Conservation (phyloP, 441 rosid genomes). For the Kokia cookei region DNA sequence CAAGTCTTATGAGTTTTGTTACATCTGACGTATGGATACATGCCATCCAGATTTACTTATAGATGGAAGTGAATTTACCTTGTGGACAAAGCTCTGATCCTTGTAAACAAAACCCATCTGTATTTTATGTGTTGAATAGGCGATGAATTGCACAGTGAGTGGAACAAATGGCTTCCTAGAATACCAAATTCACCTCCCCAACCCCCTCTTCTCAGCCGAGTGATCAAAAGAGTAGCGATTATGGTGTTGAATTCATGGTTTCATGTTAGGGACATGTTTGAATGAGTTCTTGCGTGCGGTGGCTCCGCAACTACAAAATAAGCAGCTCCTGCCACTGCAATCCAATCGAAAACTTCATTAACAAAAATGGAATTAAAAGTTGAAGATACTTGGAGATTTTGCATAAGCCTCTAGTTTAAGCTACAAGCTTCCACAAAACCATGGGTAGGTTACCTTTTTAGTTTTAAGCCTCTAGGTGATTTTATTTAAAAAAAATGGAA, state of each 20-base stretch:
- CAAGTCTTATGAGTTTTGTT: background rate
- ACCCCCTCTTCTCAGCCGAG: background rate
- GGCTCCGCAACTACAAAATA: slow-evolving; percentile 49
- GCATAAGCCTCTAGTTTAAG: too few species aligned
- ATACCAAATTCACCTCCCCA: background rate
- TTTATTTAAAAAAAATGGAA: accelerated
- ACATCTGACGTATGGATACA: background rate
- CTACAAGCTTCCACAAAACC: too few species aligned
- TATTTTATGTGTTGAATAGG: slow-evolving; percentile 8
- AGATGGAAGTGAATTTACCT: background rate
- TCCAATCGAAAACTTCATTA: background rate
- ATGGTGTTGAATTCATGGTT: background rate
- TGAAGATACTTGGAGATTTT: background rate
- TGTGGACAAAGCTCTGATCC: background rate
- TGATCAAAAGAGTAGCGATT: background rate
- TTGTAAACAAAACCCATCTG: slow-evolving; percentile 8
- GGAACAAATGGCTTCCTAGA: background rate
- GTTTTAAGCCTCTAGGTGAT: too few species aligned
- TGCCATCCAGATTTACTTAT: background rate
- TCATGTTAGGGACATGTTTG: slow-evolving; percentile 25
- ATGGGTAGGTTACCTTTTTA: too few species aligned
- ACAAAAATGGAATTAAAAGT: background rate
- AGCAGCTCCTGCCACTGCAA: slow-evolving; percentile 69
- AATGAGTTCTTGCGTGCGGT: slow-evolving; percentile 64
- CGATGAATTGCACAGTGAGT: background rate